A percentile compares a stretch with the other conserved stretches of the same genome.
Evolutionary conservation across 1,284 basidiomycete genomes (phyloP).

Genomic region (Austroboletus niveus): DNA sequence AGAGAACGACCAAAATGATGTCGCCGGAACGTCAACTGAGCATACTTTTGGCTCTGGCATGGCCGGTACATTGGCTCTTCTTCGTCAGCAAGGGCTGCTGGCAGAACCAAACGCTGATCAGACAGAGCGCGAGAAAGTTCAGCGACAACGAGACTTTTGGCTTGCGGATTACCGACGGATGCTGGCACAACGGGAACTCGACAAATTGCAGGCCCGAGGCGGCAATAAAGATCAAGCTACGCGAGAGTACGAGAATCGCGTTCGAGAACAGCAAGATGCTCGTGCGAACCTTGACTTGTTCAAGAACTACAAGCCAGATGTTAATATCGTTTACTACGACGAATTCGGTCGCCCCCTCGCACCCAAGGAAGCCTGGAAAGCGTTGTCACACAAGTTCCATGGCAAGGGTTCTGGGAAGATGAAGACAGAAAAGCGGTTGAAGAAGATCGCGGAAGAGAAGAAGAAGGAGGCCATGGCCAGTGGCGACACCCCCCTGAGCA

Average conservation of each 20-base stretch:
- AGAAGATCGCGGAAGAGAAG: conserved; percentile 92
- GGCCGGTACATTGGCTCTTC: conserved; percentile 83
- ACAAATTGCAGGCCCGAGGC: conserved; percentile 71
- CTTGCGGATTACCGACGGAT: conserved; percentile 80
- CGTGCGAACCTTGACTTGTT: conserved; percentile 81
- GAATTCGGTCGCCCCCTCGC: conserved; percentile 90
- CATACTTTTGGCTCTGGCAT: conserved; percentile 79
- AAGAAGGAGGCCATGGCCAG: conserved; percentile 89
- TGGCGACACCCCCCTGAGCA: conserved; percentile 90
- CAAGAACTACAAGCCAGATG: conserved; percentile 94
- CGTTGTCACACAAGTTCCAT: conserved; percentile 92
- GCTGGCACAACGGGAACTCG: conserved; percentile 77
- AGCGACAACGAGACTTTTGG: conserved; percentile 89
- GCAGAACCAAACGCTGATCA: conserved; percentile 65
- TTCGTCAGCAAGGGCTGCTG: conserved; percentile 91
- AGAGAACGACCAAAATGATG: conserved; percentile 31
- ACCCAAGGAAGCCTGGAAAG: conserved; percentile 97
- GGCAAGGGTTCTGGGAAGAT: conserved; percentile 91
- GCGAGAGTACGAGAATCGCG: conserved; percentile 91
- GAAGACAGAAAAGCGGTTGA: conserved; percentile 92
- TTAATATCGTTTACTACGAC: conserved; percentile 96
- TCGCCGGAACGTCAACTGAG: conserved; percentile 66
- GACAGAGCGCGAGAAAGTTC: conserved; percentile 76
- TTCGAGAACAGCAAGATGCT: conserved; percentile 90
- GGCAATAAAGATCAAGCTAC: conserved; percentile 91